These are phyloP conservation scores for Sporobolomyces roseus DNA, from an alignment of 768 basidiomycete genomes.

Conservation along the genomic window DNA sequence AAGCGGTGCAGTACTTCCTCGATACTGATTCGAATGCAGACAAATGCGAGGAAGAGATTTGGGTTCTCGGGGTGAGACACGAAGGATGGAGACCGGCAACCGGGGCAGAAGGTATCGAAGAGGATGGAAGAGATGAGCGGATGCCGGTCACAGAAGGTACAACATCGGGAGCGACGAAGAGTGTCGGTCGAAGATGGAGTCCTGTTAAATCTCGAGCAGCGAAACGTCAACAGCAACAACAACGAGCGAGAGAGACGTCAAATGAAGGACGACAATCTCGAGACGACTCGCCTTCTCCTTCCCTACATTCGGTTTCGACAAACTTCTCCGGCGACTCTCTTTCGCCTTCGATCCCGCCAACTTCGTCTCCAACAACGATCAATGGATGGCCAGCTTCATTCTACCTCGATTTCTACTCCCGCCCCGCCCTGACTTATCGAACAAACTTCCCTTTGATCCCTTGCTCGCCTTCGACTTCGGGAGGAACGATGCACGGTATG, in stretches of 20 bases:
- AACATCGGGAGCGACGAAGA: not conserved
- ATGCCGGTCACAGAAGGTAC: not conserved
- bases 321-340: conserved; percentile 4
- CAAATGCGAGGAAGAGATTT: conserved; percentile 74
- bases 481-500: conserved; percentile 44
- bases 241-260: conserved; percentile 9
- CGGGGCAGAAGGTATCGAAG: conserved; percentile 9
- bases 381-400: conserved; percentile 70
- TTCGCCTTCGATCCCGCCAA: conserved; percentile 28
- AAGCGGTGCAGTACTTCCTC: conserved; percentile 81
- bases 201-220: conserved; percentile 25
- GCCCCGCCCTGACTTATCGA: conserved; percentile 89
- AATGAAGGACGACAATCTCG: conserved; percentile 9
- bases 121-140: not conserved
- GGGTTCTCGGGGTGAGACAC: conserved; percentile 81
- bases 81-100: conserved; percentile 62
- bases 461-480: conserved; percentile 42
- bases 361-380: conserved; percentile 36
- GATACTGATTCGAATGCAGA: conserved; percentile 85
- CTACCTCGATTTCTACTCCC: conserved; percentile 80
- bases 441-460: conserved; percentile 78
- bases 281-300: conserved; percentile 50
- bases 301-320: conserved; percentile 49
- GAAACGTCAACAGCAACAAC: conserved; percentile 4
- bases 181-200: too few relatives aligned